Evolutionary conservation across 140 eudicot genomes (phyloP).

Genomic region (Erigeron philadelphicus): DNA sequence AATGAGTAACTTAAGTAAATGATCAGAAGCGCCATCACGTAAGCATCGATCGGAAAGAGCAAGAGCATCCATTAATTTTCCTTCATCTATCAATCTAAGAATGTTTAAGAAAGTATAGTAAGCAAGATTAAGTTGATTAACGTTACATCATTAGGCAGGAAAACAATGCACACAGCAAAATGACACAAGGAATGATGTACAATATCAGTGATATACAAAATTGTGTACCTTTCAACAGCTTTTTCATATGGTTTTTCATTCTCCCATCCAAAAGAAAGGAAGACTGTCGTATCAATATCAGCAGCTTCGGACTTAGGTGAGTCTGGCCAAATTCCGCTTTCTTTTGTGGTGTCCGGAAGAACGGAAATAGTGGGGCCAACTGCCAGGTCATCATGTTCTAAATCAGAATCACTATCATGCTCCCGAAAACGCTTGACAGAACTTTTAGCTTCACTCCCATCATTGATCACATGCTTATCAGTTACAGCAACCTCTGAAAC

Average conservation of each 20-base stretch:
- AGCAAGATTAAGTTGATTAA: slow-evolving; percentile 6
- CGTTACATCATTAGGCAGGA: slow-evolving; percentile 1
- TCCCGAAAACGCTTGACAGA: slow-evolving; percentile 75
- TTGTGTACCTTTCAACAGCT: slow-evolving; percentile 76
- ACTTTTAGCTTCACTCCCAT: slow-evolving; percentile 39
- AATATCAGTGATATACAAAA: neutral
- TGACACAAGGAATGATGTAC: neutral
- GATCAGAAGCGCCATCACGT: slow-evolving; percentile 88
- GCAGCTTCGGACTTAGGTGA: slow-evolving; percentile 49
- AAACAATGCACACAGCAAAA: slow-evolving; percentile 7
- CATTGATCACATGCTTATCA: slow-evolving; percentile 43
- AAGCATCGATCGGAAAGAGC: slow-evolving; percentile 97
- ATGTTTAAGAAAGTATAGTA: slow-evolving; percentile 4
- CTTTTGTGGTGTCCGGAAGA: slow-evolving; percentile 42
- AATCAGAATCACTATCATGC: slow-evolving; percentile 78
- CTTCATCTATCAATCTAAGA: slow-evolving; percentile 81
- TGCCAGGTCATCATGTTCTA: slow-evolving; percentile 74
- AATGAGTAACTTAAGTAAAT: slow-evolving; percentile 71
- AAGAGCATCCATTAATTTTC: slow-evolving; percentile 90
- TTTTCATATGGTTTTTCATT: slow-evolving; percentile 90
- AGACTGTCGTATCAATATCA: slow-evolving; percentile 55
- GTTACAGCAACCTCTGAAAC: slow-evolving; percentile 83
- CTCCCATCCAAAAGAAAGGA: slow-evolving; percentile 95
- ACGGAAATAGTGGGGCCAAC: slow-evolving; percentile 40
- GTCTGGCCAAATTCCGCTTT: slow-evolving; percentile 54